These are phyloP conservation scores for Hymenochaete sp. DNA, from an alignment of 1,284 basidiomycete species.

Conservation along the genomic window DNA sequence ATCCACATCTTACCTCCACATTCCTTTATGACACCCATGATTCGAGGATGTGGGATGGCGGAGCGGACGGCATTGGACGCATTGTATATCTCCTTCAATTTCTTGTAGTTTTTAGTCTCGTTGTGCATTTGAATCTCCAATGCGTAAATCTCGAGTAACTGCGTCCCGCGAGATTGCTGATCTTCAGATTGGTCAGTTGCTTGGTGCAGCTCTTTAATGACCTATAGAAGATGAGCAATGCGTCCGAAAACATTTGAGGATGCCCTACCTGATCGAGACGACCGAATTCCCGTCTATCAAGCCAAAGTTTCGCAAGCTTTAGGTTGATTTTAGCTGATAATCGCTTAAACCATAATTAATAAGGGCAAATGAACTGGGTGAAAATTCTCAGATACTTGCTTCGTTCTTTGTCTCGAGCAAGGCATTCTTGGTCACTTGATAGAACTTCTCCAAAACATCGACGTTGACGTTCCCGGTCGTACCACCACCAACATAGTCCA, in stretches of 20 bases:
- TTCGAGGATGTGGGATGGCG: constrained; percentile 96
- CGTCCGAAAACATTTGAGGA: constrained; percentile 1
- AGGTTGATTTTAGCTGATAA: constrained; percentile 93
- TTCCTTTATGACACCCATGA: constrained; percentile 98
- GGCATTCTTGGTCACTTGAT: constrained; percentile 86
- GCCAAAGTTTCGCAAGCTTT: constrained; percentile 96
- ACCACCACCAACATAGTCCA: constrained; percentile 96
- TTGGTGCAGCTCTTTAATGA: constrained; percentile 63
- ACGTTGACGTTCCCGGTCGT: constrained; percentile 79
- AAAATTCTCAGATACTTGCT: constrained; percentile 34
- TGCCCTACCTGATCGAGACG: constrained; percentile 68
- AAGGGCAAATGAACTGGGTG: constrained; percentile 1
- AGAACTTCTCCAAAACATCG: constrained; percentile 88
- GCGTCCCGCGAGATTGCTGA: constrained; percentile 83
- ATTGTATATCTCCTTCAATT: constrained; percentile 95
- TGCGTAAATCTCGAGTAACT: constrained; percentile 95
- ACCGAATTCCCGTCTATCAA: constrained; percentile 87
- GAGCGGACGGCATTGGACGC: constrained; percentile 88
- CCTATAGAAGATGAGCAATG: constrained; percentile 31
- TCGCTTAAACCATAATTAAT: constrained; percentile 42
- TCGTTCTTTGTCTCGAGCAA: constrained; percentile 94
- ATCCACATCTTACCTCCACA: constrained; percentile 99
- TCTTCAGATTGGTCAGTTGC: constrained; percentile 59
- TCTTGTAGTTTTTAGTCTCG: constrained; percentile 90
- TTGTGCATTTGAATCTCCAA: constrained; percentile 99